Percentiles rank a stretch among this genome's conserved stretches.
Evolutionary conservation across 108 stramenopile genomes (phyloP).

Genomic region (Conticribra guillardii): DNA sequence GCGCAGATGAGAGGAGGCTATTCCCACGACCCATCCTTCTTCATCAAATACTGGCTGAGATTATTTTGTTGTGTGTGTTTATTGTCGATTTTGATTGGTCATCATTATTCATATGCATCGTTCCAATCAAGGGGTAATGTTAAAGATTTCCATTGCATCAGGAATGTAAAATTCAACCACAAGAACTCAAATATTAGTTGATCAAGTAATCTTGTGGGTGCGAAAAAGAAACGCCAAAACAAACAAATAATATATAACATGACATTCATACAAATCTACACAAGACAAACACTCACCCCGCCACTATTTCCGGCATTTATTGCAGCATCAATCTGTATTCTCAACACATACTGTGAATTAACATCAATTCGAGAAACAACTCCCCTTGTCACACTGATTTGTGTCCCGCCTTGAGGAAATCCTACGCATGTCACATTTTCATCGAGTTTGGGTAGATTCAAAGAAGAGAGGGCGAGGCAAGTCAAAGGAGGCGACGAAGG

Average conservation of each 20-base stretch:
- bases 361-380: constrained; percentile 75
- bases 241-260: background rate
- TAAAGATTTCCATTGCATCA: no score
- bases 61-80: background rate
- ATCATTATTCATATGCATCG: background rate
- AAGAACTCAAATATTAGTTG: no score
- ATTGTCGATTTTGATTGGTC: background rate
- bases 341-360: constrained; percentile 47
- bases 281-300: constrained; percentile 20
- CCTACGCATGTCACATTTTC: constrained; percentile 75
- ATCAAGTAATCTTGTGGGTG: no score
- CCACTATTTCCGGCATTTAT: constrained; percentile 75
- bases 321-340: constrained; percentile 79
- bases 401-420: constrained; percentile 71
- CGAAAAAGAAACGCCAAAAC: no score
- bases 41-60: constrained; percentile 69
- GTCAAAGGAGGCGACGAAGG: background rate
- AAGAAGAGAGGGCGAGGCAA: constrained; percentile 12
- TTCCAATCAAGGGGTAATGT: constrained; percentile 11
- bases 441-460: constrained; percentile 56
- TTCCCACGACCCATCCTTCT: constrained; percentile 61
- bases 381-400: constrained; percentile 64
- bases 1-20: constrained; percentile 58
- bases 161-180: no score
- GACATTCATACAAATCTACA: background rate